A percentile compares a stretch with the other conserved stretches of the same genome.
Conservation (phyloP, 352 stramenopile species). For the Phytophthora niederhauseri region DNA sequence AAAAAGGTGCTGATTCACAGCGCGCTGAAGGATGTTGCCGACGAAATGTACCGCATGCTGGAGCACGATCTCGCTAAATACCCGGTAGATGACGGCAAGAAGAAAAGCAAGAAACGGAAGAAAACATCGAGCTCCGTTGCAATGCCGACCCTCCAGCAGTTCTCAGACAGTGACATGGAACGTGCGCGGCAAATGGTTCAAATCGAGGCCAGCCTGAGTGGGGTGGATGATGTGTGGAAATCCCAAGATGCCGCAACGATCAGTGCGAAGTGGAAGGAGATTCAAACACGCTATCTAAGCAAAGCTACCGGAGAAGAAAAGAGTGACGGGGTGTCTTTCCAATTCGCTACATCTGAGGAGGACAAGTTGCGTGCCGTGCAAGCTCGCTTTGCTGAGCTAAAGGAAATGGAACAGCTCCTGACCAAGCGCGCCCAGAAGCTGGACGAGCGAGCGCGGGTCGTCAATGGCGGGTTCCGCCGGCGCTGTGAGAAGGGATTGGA, state of each 20-base stretch:
- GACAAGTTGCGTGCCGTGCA: conserved; percentile 60
- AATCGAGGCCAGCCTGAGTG: conserved; percentile 74
- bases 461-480: conserved; percentile 66
- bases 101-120: conserved; percentile 74
- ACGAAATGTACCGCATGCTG: conserved; percentile 74
- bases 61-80: conserved; percentile 67
- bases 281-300: conserved; percentile 49
- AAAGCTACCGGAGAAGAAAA: conserved; percentile 29
- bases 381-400: conserved; percentile 69
- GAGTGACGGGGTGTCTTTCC: conserved; percentile 36
- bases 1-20: conserved; percentile 58
- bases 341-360: conserved; percentile 45
- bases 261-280: conserved; percentile 41
- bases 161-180: conserved; percentile 71
- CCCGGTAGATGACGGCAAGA: conserved; percentile 39
- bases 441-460: conserved; percentile 61
- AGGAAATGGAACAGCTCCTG: conserved; percentile 63
- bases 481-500: conserved; percentile 49
- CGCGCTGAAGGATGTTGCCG: conserved; percentile 42
- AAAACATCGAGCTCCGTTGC: conserved; percentile 40
- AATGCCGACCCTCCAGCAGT: conserved; percentile 41
- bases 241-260: conserved; percentile 20
- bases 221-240: conserved; percentile 50
- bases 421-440: conserved; percentile 78
- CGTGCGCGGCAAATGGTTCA: conserved; percentile 75